Evolutionary conservation across 768 basidiomycete genomes (phyloP).

Genomic region (Mycena rosella): DNA sequence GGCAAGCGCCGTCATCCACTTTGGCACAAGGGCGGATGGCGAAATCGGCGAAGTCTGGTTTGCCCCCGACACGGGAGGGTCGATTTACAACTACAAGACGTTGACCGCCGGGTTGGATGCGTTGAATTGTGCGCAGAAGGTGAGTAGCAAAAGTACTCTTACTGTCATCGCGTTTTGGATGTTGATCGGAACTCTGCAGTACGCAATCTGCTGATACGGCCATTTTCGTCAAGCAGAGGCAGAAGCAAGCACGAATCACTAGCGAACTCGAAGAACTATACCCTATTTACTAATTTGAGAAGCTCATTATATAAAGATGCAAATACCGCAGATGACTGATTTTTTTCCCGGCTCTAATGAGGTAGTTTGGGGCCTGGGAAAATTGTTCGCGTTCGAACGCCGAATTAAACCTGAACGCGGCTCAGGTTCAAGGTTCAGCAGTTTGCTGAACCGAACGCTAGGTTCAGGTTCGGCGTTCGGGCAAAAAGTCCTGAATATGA

Average conservation of each 20-base stretch:
- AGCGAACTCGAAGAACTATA: too few species aligned
- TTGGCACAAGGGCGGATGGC: constrained; percentile 9
- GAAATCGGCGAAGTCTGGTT: constrained; percentile 19
- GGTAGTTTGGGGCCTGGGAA: too few species aligned
- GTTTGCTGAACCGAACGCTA: constrained; percentile 2
- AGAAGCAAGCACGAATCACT: too few species aligned
- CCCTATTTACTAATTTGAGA: too few species aligned
- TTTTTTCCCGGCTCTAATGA: too few species aligned
- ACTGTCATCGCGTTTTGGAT: constrained; percentile 1
- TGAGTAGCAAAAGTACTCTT: constrained; percentile 3
- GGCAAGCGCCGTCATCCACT: constrained; percentile 13
- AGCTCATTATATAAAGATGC: too few species aligned
- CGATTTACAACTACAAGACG: constrained; percentile 12
- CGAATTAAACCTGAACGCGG: constrained; percentile 19
- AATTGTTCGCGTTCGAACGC: constrained; percentile 1
- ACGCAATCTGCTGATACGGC: constrained; percentile 15
- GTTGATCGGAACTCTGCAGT: constrained; percentile 4
- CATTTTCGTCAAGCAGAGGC: constrained; percentile 1
- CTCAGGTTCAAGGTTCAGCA: constrained; percentile 13
- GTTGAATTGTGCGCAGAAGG: constrained; percentile 25
- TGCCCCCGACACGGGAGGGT: constrained; percentile 18
- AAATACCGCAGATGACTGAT: too few species aligned
- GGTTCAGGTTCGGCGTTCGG: constrained; percentile 26
- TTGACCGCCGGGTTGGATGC: constrained; percentile 23
- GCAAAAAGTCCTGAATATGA: too few species aligned